A percentile compares a stretch with the other conserved stretches of the same genome.
Evolutionary conservation across 257 asterid species (phyloP).

Genomic region (Avicennia marina): DNA sequence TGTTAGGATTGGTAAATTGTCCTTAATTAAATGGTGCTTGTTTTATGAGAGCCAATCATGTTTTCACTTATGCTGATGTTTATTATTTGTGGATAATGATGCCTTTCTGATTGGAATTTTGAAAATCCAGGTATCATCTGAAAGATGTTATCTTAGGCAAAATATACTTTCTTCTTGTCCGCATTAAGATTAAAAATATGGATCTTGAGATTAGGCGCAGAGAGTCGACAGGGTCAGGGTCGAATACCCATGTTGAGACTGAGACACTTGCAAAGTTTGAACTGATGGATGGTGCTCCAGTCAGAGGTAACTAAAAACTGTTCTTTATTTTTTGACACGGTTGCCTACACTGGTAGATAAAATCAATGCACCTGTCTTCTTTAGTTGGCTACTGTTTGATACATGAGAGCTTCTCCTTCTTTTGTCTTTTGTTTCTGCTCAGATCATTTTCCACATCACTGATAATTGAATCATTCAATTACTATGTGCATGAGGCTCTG

Average conservation of each 20-base stretch:
- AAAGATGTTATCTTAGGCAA: slow-evolving; percentile 94
- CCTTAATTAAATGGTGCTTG: slow-evolving; percentile 1
- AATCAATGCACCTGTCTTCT: too few species aligned
- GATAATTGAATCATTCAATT: too few species aligned
- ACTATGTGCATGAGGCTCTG: too few species aligned
- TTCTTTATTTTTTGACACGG: too few species aligned
- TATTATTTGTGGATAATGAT: too few species aligned
- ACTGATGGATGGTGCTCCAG: slow-evolving; percentile 99
- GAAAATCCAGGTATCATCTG: slow-evolving; percentile 80
- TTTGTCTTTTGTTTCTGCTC: too few species aligned
- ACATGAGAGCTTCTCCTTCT: too few species aligned
- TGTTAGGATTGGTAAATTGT: too few species aligned
- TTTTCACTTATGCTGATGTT: background rate
- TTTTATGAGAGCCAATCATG: background rate
- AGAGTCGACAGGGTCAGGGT: slow-evolving; percentile 94
- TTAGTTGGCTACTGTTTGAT: too few species aligned
- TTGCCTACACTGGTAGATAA: too few species aligned
- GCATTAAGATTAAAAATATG: slow-evolving; percentile 97
- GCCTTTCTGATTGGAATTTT: slow-evolving; percentile 24
- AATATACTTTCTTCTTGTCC: slow-evolving; percentile 90
- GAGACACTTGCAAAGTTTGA: slow-evolving; percentile 98
- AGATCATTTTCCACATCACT: slow-evolving; percentile 18
- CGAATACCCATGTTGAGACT: slow-evolving; percentile 96
- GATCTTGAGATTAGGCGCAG: slow-evolving; percentile 96
- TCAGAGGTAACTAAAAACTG: too few species aligned